These are phyloP conservation scores for Malus hybrid DNA, from an alignment of 331 rosid species.

Conservation along the genomic window DNA sequence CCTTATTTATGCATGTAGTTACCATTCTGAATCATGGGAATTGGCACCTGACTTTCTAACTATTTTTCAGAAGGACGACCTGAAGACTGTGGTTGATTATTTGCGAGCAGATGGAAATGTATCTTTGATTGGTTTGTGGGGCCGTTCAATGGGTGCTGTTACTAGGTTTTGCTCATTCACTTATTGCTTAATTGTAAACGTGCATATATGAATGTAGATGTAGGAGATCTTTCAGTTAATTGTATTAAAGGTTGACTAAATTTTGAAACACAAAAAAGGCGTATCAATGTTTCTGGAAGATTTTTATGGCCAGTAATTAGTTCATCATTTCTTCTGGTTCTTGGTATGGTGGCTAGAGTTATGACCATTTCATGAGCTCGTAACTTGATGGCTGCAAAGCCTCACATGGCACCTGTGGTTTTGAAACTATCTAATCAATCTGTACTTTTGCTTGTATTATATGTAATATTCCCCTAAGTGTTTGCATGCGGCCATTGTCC, in stretches of 20 bases:
- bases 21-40: constrained; percentile 10
- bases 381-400: background rate
- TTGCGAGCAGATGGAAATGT: constrained; percentile 85
- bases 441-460: background rate
- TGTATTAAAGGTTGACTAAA: background rate
- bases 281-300: background rate
- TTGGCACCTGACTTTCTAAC: constrained; percentile 10
- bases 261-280: background rate
- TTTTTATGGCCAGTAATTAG: background rate
- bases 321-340: background rate
- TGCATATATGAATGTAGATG: constrained; percentile 2
- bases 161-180: constrained; percentile 54
- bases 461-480: background rate
- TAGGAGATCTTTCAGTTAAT: background rate
- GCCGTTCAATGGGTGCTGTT: constrained; percentile 99
- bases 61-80: constrained; percentile 78
- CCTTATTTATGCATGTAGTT: background rate
- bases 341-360: background rate
- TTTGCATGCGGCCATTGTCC: background rate
- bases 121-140: constrained; percentile 97
- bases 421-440: background rate
- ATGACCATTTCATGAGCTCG: background rate
- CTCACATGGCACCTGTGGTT: background rate
- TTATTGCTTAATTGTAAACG: constrained; percentile 13
- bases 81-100: constrained; percentile 72